Evolutionary conservation across 2,329 filamentous ascomycete genomes (phyloP), one percentile per base, ranked within the genome.

Genomic region (Fusarium sacchari): DNA sequence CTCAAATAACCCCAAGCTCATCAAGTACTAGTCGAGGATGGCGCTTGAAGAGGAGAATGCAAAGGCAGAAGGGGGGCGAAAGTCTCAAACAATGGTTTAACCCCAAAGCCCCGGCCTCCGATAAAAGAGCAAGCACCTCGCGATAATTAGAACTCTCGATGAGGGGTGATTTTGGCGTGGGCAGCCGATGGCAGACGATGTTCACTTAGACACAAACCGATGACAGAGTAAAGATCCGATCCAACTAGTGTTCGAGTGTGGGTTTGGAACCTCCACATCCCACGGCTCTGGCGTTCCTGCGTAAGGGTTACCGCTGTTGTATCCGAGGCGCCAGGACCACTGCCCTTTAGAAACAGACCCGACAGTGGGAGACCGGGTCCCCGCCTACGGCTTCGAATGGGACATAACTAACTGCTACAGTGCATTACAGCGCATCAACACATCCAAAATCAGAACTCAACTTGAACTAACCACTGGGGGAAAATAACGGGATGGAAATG

Each of bases 301-400:
- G 76, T 77, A 78, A 78, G 76, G 76, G 76, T 75, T 72, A 78
- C 74, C 73, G 76, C 69, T 78, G 74, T 74, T 66, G 62, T 73
- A 69, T 68, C 59, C 46, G 64, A 64, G 72, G 64, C 52, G 66
- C 63, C 64, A 67, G 67, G 70, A 60, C 63, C 63, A 59, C 65
- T 67, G 70, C 46, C 62, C 50, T 61, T 64, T 62, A 49, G 55
- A 57, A 40, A 47, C 34, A 55, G 50, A 55, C 50, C 34, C 22
- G 50, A 55, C 50, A 40, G 34, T n/a, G 50, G 28, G 50, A 40
- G 50, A 55, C 50, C 47, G 26, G 46, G 55, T 42, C 64, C 57
- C 64, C 42, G 24, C 43, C 66, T 42, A 59, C 43, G 43, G 52
- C 26, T 30, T 24, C 34, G 18, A 53, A 20, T 26, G 43, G 43